These are phyloP conservation scores for Nannizzia gypsea DNA, from an alignment of 2,329 filamentous ascomycete species.

Conservation along the genomic window DNA sequence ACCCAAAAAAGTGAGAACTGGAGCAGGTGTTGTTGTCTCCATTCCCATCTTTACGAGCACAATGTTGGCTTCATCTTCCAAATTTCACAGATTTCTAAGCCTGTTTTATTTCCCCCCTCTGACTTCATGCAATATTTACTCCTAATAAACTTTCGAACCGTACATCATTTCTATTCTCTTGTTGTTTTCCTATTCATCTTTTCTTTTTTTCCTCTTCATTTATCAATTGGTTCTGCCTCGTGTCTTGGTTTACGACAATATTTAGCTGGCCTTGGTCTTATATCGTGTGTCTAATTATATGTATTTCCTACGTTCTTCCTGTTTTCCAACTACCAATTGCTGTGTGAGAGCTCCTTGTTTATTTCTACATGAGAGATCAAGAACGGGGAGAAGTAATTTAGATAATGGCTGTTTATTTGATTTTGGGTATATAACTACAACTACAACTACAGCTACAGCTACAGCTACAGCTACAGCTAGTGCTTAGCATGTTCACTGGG, in stretches of 20 bases:
- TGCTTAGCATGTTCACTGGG: too few species aligned
- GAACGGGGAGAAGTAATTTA: neutral
- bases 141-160: conserved; percentile 1
- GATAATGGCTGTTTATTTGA: neutral
- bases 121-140: neutral
- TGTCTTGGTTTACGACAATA: conserved; percentile 1
- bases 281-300: neutral
- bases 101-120: neutral
- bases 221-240: neutral
- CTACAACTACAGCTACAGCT: too few species aligned
- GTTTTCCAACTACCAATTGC: neutral
- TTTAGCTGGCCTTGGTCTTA: conserved; percentile 1
- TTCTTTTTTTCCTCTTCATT: neutral
- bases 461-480: too few species aligned
- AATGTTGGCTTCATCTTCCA: neutral
- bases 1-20: neutral
- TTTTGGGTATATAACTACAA: neutral
- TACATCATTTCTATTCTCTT: neutral
- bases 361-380: neutral
- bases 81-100: neutral
- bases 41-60: neutral
- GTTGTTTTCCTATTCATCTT: neutral
- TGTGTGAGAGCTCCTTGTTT: neutral
- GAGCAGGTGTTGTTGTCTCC: neutral
- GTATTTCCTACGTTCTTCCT: neutral